Percentiles rank a stretch among this genome's conserved stretches.
Conservation (phyloP, 176 grass and related monocot species). For the Elaeis guineensis region DNA sequence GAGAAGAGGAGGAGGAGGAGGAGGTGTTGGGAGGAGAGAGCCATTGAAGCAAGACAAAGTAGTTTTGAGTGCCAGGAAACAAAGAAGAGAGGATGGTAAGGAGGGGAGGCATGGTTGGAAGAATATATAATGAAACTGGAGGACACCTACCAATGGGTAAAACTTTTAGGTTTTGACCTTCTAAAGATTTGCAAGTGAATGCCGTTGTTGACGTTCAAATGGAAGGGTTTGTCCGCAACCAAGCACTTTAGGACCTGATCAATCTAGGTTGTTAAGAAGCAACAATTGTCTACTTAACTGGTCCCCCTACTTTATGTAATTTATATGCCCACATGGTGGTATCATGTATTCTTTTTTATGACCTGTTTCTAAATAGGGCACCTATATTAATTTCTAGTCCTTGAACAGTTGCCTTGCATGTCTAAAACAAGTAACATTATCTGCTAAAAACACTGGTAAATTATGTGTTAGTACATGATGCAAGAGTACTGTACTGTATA, state of each 20-base stretch:
- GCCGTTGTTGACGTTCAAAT: conserved; percentile 23
- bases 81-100: background rate
- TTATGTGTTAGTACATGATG: no score
- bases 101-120: conserved; percentile 2
- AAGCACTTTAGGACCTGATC: background rate
- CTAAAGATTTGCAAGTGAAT: background rate
- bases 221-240: background rate
- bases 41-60: background rate
- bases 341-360: no score
- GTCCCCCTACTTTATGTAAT: no score
- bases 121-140: conserved; percentile 3
- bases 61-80: background rate
- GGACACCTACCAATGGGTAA: background rate
- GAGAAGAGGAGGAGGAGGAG: conserved; percentile 19
- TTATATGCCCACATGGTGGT: no score
- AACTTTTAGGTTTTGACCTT: conserved; percentile 4
- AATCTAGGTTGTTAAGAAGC: no score
- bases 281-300: no score
- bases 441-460: no score
- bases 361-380: no score
- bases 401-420: no score
- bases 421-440: no score
- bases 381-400: no score
- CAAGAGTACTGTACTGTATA: no score
- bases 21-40: background rate